Evolutionary conservation across 371 early-diverging fungal species (phyloP).

Genomic region (Mucor plumbeus): DNA sequence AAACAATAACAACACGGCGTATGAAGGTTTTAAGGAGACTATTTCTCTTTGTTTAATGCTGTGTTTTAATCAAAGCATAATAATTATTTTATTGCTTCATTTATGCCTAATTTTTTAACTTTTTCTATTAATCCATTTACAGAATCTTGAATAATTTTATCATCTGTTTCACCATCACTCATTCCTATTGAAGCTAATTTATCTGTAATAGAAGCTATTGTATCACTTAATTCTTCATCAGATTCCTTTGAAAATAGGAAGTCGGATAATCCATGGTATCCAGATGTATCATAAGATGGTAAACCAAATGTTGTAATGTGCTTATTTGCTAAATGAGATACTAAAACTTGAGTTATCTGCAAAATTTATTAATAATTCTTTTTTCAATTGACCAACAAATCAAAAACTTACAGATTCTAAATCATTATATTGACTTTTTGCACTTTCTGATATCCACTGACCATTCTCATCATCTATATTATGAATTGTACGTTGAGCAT

Average conservation of each 20-base stretch:
- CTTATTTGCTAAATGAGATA: slow-evolving; percentile 48
- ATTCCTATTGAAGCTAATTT: slow-evolving; percentile 27
- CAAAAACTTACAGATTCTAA: slow-evolving; percentile 38
- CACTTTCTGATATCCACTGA: slow-evolving; percentile 21
- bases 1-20: neutral
- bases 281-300: slow-evolving; percentile 27
- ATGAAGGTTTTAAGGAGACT: neutral
- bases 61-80: slow-evolving; percentile 5
- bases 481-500: slow-evolving; percentile 22
- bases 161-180: slow-evolving; percentile 13
- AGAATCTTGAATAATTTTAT: slow-evolving; percentile 30
- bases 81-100: slow-evolving; percentile 14
- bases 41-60: neutral
- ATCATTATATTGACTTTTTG: slow-evolving; percentile 44
- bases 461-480: neutral
- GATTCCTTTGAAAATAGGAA: slow-evolving; percentile 37
- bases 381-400: too few relatives aligned
- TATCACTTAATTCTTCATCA: slow-evolving; percentile 28
- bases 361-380: neutral
- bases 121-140: slow-evolving; percentile 47
- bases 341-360: slow-evolving; percentile 52
- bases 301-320: slow-evolving; percentile 37
- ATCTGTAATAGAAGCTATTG: slow-evolving; percentile 34
- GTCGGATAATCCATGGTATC: slow-evolving; percentile 42
- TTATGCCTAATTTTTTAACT: slow-evolving; percentile 43